phyloP scores from a whole-genome alignment of 805 yeast species.

The Lipomyces mesembrius region DNA sequence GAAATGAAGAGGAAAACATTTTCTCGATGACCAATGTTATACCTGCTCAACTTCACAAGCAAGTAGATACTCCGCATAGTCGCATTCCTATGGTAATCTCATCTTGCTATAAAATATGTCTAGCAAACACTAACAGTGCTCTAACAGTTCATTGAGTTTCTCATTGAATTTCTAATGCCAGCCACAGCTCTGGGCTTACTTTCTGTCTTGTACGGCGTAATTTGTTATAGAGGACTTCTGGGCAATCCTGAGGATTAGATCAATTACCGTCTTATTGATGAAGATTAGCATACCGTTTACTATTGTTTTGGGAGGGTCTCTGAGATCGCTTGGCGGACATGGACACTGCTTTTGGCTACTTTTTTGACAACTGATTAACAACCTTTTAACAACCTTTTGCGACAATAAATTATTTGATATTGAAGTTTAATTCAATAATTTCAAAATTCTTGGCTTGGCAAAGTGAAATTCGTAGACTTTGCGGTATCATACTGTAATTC shows the following conservation, averaged over 20 bases:
- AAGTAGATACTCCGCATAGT: not conserved
- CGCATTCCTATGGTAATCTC: not conserved
- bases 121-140: not conserved
- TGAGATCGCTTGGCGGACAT: not conserved
- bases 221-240: not conserved
- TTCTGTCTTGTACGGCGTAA: not conserved
- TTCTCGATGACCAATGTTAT: not conserved
- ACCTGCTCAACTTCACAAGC: not conserved
- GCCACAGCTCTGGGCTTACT: not conserved
- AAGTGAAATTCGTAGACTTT: not conserved
- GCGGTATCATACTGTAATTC: too few species aligned
- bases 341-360: not conserved
- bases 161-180: slow-evolving; percentile 3
- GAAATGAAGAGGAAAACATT: not conserved
- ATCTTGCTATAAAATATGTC: not conserved
- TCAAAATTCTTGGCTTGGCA: not conserved
- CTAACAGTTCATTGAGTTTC: not conserved
- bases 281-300: not conserved
- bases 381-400: not conserved
- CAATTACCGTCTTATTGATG: not conserved
- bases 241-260: too few species aligned
- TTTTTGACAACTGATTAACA: not conserved
- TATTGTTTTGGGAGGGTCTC: not conserved
- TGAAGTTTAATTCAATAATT: not conserved
- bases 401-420: not conserved